phyloP scores from a whole-genome alignment of 176 grass and related monocot species.

The Bolboschoenus planiculmis region DNA sequence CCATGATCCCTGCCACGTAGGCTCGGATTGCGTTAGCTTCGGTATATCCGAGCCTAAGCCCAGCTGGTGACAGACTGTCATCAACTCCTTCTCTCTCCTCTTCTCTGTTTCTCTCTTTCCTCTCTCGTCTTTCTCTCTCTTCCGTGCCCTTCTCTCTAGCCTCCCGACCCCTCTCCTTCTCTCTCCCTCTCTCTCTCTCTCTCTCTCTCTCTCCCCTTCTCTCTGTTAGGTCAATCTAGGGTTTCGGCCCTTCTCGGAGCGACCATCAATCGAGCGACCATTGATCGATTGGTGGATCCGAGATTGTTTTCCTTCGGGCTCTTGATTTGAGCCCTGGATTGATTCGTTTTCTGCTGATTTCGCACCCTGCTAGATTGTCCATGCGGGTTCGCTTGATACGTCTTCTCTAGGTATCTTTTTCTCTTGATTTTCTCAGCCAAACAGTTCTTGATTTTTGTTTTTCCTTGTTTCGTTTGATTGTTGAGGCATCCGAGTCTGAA shows the following conservation, averaged over 20 bases:
- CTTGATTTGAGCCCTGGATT: constrained; percentile 26
- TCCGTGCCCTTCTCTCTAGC: constrained; percentile 8
- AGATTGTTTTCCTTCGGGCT: neutral
- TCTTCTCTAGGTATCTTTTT: constrained; percentile 29
- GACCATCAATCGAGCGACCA: constrained; percentile 1
- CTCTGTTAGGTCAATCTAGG: constrained; percentile 19
- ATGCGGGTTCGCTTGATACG: constrained; percentile 12
- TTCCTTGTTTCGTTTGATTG: neutral
- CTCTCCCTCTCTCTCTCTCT: neutral
- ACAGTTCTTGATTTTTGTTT: neutral
- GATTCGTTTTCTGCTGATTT: constrained; percentile 8
- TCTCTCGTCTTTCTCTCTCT: neutral
- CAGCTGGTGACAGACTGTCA: constrained; percentile 96
- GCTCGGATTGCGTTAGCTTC: constrained; percentile 34
- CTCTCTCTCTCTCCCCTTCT: neutral
- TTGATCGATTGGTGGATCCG: constrained; percentile 43
- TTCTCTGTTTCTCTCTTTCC: constrained; percentile 28
- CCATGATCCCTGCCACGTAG: constrained; percentile 36
- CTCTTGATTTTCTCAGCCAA: neutral
- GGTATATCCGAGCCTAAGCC: constrained; percentile 45
- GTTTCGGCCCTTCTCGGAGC: constrained; percentile 1
- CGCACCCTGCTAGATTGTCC: constrained; percentile 12
- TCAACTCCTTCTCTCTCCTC: constrained; percentile 47
- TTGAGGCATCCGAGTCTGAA: neutral
- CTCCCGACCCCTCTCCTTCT: neutral